These are phyloP conservation scores for Penicillium sp. DNA, from an alignment of 2,329 filamentous ascomycete species.

Conservation along the genomic window DNA sequence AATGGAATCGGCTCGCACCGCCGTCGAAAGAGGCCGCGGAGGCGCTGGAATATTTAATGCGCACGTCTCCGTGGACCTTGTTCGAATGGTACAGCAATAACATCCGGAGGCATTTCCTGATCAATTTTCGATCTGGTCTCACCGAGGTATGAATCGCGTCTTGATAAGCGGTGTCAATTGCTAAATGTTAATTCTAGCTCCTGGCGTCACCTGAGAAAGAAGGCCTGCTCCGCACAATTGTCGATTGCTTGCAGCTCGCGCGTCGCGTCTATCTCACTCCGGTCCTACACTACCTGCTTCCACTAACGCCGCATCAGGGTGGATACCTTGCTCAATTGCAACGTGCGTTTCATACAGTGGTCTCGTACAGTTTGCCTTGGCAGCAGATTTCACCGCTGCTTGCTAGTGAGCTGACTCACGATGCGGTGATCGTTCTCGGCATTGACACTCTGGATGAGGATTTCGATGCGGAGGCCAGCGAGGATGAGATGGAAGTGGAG, in stretches of 20 bases:
- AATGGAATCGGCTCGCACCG: constrained; percentile 31
- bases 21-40: constrained; percentile 33
- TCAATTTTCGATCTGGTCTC: constrained; percentile 37
- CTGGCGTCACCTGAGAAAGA: constrained; percentile 25
- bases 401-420: constrained; percentile 46
- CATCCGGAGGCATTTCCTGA: constrained; percentile 45
- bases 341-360: constrained; percentile 48
- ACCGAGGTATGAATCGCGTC: constrained; percentile 29
- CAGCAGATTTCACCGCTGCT: constrained; percentile 46
- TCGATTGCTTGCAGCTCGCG: constrained; percentile 38
- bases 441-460: constrained; percentile 35
- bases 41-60: constrained; percentile 36
- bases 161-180: background rate
- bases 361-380: constrained; percentile 50
- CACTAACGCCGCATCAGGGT: constrained; percentile 29
- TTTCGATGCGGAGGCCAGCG: constrained; percentile 17
- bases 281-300: constrained; percentile 36
- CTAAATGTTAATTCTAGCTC: constrained; percentile 24
- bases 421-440: constrained; percentile 45
- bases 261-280: constrained; percentile 41
- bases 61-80: constrained; percentile 31
- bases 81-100: constrained; percentile 48
- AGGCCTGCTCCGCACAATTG: constrained; percentile 31
- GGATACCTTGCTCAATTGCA: constrained; percentile 39
- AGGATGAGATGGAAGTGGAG: constrained; percentile 43